Base-by-base conservation (phyloP, 805 yeast genomes). In the Saccharomycopsis vini region DNA sequence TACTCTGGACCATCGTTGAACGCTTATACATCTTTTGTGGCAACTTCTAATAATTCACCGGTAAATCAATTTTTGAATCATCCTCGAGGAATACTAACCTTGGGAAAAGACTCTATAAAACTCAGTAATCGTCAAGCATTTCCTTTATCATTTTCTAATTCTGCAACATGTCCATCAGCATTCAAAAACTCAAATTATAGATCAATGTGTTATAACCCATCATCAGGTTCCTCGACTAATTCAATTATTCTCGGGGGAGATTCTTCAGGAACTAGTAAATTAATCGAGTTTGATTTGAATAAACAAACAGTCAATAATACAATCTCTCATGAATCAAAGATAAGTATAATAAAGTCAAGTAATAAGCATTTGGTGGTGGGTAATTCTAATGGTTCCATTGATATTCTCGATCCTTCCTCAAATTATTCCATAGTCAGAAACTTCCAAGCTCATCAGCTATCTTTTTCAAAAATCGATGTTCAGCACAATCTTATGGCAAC, bases 401-500 rank as follows among this genome's bases (percentile, higher is more conserved):
- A 82, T 52, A 60, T 83, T 10, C 65, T 79, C 47, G 90, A 83
- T 52, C 76, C 82, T 2, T 62, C 59, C 20, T 56, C 76, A 0
- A 59, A 63, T 34, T 63, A 67, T 45, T 53, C 57, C 30, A 56
- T 76, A 2, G 62, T 80, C 5, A 72, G 73, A 49, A 61, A 74
- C 0, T 79, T 81, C 52, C 61, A 65, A 9, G 77, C 80, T 9
- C 86, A 79, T 57, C 72, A 77, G 23, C 75, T 80, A 2, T 64
- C 77, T 1, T 62, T 84, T 16, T 71, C 86, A 0, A 79, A 78
- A 42, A 66, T 84, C 57, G 84, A 77, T 52, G 70, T 79, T 18
- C 71, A 72, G 52, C 89, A 82, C 18, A 72, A 73, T 46, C 75
- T 75, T 26, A 66, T 85, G 35, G 77, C 86, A 15, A 81, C 95